Evolutionary conservation across 148 eudicot species (phyloP), one percentile per base, ranked within the genome.

Genomic region (Silene latifolia): DNA sequence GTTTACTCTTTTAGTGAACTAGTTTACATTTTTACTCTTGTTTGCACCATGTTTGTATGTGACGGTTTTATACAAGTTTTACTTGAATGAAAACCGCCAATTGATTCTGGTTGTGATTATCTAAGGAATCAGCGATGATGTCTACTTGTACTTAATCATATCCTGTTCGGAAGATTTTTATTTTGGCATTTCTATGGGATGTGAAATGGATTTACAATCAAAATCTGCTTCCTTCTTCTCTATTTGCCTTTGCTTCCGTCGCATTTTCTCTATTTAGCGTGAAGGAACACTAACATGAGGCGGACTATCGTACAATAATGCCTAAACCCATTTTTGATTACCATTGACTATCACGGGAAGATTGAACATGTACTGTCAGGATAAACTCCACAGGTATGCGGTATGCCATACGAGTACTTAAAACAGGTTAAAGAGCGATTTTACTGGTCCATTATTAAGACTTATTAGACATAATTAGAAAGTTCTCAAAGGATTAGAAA

Each of bases 21-120:
- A n/a, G n/a, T n/a, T n/a, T n/a, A n/a, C n/a, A n/a, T n/a, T n/a
- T n/a, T n/a, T n/a, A n/a, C n/a, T n/a, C n/a, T n/a, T n/a, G n/a
- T n/a, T n/a, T n/a, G n/a, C n/a, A n/a, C n/a, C n/a, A n/a, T n/a
- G n/a, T n/a, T n/a, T n/a, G n/a, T n/a, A n/a, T n/a, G n/a, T n/a
- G n/a, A n/a, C n/a, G n/a, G n/a, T n/a, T n/a, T n/a, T n/a, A n/a
- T n/a, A n/a, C n/a, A n/a, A n/a, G n/a, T n/a, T n/a, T n/a, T n/a
- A n/a, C n/a, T n/a, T n/a, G n/a, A 51, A 56, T 77, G 66, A 64
- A 70, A 74, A 73, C 59, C 46, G 39, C 69, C 72, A 66, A 29
- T 11, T 69, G 47, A 27, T 73, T 77, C 77, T 63, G 80, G 61
- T 64, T 61, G 69, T 76, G 47, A 58, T 80, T 42, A 35, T 69